phyloP scores from a whole-genome alignment of 1,284 basidiomycete species.

The Leccinum ponderosum region DNA sequence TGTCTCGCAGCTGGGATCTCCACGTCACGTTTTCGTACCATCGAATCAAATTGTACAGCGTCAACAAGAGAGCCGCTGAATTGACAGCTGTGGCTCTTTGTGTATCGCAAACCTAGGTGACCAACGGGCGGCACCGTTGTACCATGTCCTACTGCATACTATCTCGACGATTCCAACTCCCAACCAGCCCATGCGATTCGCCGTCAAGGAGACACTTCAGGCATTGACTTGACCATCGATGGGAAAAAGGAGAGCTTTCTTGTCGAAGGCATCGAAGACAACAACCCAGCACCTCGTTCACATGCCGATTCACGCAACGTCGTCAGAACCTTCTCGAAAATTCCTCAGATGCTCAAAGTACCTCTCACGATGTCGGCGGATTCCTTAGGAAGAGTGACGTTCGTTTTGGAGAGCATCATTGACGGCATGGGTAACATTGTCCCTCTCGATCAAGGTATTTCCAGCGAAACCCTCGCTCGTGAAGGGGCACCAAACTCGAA shows the following conservation, averaged over 20 bases:
- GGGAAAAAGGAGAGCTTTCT: conserved; percentile 65
- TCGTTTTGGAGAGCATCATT: conserved; percentile 69
- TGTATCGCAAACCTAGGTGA: too few species aligned
- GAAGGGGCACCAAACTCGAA: conserved; percentile 37
- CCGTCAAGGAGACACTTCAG: conserved; percentile 72
- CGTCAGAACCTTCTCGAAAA: conserved; percentile 28
- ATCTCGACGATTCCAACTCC: conserved; percentile 47
- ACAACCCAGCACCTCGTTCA: conserved; percentile 26
- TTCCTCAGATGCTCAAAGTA: conserved; percentile 60
- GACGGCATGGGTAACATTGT: conserved; percentile 77
- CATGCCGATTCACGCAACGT: conserved; percentile 22
- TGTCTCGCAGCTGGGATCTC: too few species aligned
- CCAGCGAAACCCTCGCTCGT: conserved; percentile 22
- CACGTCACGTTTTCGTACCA: too few species aligned
- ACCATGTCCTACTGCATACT: conserved; percentile 79
- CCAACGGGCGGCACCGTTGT: conserved; percentile 47
- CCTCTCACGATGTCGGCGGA: conserved; percentile 68
- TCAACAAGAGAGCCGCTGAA: too few species aligned
- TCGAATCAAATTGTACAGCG: too few species aligned
- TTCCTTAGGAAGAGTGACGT: conserved; percentile 63
- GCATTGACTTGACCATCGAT: conserved; percentile 64
- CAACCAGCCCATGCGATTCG: conserved; percentile 51
- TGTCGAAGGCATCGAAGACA: conserved; percentile 82
- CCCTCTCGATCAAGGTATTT: conserved; percentile 39
- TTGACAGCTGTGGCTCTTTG: too few species aligned